These are phyloP conservation scores for Penicillium sp. DNA, from an alignment of 2,329 filamentous ascomycete genomes.

Conservation along the genomic window DNA sequence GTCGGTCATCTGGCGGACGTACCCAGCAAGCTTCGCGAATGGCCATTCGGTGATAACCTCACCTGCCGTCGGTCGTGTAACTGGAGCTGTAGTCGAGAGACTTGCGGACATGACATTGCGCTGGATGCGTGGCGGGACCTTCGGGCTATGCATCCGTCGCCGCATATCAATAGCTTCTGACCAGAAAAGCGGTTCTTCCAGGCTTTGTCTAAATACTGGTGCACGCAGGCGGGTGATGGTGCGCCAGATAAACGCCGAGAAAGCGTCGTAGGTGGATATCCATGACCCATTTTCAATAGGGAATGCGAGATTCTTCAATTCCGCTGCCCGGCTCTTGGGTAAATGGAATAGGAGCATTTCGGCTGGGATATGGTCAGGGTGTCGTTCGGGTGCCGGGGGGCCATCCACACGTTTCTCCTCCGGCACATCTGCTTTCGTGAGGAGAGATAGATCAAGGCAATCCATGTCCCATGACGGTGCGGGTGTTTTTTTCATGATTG, in stretches of 20 bases:
- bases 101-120: constrained; percentile 40
- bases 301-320: constrained; percentile 44
- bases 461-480: constrained; percentile 43
- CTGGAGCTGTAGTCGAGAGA: background rate
- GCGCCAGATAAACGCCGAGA: constrained; percentile 50
- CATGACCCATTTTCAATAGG: constrained; percentile 40
- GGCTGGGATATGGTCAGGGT: constrained; percentile 15
- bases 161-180: constrained; percentile 48
- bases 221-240: constrained; percentile 41
- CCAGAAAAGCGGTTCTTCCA: constrained; percentile 36
- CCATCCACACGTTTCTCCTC: constrained; percentile 28
- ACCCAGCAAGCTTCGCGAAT: constrained; percentile 39
- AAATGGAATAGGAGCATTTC: constrained; percentile 48
- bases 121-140: constrained; percentile 39
- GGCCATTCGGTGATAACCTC: constrained; percentile 44
- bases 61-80: constrained; percentile 25
- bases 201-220: constrained; percentile 37
- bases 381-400: constrained; percentile 8
- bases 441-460: constrained; percentile 41
- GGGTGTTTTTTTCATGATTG: constrained; percentile 32
- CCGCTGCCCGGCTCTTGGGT: constrained; percentile 48
- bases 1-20: constrained; percentile 46
- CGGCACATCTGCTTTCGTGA: constrained; percentile 34
- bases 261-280: constrained; percentile 55
- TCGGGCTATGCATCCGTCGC: constrained; percentile 38